These are phyloP conservation scores for Suillus cothurnatus DNA, from an alignment of 768 basidiomycete species.

Conservation along the genomic window DNA sequence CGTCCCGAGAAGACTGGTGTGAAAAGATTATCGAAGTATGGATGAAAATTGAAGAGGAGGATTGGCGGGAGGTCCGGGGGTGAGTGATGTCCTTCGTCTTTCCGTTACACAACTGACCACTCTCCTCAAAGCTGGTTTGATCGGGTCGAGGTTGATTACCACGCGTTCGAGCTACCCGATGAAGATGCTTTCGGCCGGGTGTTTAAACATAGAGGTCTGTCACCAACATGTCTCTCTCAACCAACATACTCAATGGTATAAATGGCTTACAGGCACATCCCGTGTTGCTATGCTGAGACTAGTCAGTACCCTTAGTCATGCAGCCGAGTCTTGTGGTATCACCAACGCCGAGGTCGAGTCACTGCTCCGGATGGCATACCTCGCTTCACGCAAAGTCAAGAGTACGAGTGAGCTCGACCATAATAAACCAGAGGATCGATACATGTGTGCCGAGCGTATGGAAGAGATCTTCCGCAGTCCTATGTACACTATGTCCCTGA, in stretches of 20 bases:
- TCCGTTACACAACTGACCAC: neutral
- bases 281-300: conserved; percentile 31
- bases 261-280: conserved; percentile 16
- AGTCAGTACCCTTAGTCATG: conserved; percentile 26
- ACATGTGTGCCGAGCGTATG: conserved; percentile 16
- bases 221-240: neutral
- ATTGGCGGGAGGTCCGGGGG: conserved; percentile 20
- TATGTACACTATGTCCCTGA: conserved; percentile 16
- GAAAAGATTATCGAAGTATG: conserved; percentile 28
- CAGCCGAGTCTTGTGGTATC: conserved; percentile 19
- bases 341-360: conserved; percentile 29
- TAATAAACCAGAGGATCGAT: neutral
- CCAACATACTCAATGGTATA: neutral
- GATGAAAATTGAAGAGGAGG: conserved; percentile 32
- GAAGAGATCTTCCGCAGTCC: conserved; percentile 25
- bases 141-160: conserved; percentile 19
- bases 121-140: conserved; percentile 16
- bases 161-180: conserved; percentile 16
- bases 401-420: conserved; percentile 1
- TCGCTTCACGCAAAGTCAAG: conserved; percentile 21
- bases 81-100: conserved; percentile 6
- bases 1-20: conserved; percentile 29
- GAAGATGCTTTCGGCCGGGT: conserved; percentile 15
- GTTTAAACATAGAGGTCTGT: conserved; percentile 24
- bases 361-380: conserved; percentile 27